Conservation (phyloP, 257 asterid species). For the Solanum piurae region DNA sequence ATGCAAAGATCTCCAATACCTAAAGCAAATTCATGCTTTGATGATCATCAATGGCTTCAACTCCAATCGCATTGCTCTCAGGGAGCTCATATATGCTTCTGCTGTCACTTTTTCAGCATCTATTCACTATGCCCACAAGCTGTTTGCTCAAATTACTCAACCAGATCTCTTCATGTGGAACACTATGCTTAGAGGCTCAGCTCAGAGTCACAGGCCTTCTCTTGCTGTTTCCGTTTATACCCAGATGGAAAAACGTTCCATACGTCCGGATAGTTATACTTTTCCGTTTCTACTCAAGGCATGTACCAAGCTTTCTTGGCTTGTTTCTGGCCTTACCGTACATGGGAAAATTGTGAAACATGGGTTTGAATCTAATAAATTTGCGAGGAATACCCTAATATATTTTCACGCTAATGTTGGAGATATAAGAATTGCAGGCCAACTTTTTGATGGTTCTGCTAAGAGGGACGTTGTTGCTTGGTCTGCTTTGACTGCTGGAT, state of each 20-base stretch:
- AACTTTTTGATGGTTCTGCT: slow-evolving; percentile 32
- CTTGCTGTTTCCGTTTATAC: slow-evolving; percentile 31
- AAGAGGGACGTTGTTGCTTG: slow-evolving; percentile 62
- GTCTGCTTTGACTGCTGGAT: slow-evolving; percentile 71
- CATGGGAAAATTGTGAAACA: slow-evolving; percentile 55
- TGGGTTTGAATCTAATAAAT: slow-evolving; percentile 60
- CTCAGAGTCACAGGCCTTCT: slow-evolving; percentile 55
- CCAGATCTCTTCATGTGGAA: slow-evolving; percentile 66
- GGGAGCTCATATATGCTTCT: slow-evolving; percentile 40
- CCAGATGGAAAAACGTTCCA: slow-evolving; percentile 22
- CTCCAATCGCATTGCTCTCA: slow-evolving; percentile 20
- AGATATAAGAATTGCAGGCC: slow-evolving; percentile 35
- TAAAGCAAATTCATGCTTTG: slow-evolving; percentile 39
- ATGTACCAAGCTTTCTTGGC: slow-evolving; percentile 52
- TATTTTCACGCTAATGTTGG: slow-evolving; percentile 65
- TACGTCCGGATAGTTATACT: slow-evolving; percentile 45
- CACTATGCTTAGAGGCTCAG: slow-evolving; percentile 70
- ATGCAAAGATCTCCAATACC: slow-evolving; percentile 32
- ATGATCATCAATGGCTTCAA: slow-evolving; percentile 34
- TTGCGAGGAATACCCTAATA: slow-evolving; percentile 49
- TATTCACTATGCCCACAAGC: slow-evolving; percentile 42
- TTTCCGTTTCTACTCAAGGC: slow-evolving; percentile 63
- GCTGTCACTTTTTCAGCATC: slow-evolving; percentile 20
- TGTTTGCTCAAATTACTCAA: slow-evolving; percentile 49
- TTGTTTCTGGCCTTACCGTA: slow-evolving; percentile 24